phyloP scores from a whole-genome alignment of 1,284 basidiomycete genomes.

The Ceratobasidium sp. region DNA sequence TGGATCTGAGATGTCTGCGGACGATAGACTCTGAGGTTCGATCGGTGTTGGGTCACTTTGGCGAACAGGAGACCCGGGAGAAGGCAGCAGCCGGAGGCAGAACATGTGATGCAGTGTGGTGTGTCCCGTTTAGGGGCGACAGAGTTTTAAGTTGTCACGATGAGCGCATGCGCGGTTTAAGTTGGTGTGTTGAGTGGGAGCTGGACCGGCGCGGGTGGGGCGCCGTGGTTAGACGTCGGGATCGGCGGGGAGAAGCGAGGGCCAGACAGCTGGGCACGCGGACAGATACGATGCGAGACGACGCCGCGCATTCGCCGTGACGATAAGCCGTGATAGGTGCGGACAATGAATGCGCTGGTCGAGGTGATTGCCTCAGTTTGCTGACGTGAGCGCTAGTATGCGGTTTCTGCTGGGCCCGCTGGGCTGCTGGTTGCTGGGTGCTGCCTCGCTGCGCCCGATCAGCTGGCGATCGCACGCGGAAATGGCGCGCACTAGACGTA shows the following conservation, averaged over 20 bases:
- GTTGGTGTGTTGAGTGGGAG: constrained; percentile 8
- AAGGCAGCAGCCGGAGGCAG: neutral
- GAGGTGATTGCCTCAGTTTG: too few species aligned
- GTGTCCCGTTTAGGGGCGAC: neutral
- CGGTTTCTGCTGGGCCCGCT: neutral
- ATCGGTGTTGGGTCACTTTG: too few species aligned
- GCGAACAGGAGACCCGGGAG: neutral
- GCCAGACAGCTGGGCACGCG: constrained; percentile 6
- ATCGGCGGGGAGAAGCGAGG: constrained; percentile 4
- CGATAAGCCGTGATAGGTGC: constrained; percentile 6
- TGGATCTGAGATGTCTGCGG: too few species aligned
- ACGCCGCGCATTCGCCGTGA: neutral
- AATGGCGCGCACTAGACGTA: constrained; percentile 5
- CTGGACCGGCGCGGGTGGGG: too few species aligned
- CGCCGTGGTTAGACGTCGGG: too few species aligned
- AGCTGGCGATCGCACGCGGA: neutral
- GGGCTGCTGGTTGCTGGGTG: neutral
- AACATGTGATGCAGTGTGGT: too few species aligned
- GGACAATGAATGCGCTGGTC: constrained; percentile 31
- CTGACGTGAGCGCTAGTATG: constrained; percentile 1
- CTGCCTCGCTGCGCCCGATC: neutral
- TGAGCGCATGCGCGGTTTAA: constrained; percentile 8
- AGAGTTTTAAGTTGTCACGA: neutral
- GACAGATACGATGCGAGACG: constrained; percentile 26
- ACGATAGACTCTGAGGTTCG: too few species aligned